Evolutionary conservation across 345 rosid genomes (phyloP), one percentile per base, ranked within the genome.

Genomic region (Nasturtium officinale): DNA sequence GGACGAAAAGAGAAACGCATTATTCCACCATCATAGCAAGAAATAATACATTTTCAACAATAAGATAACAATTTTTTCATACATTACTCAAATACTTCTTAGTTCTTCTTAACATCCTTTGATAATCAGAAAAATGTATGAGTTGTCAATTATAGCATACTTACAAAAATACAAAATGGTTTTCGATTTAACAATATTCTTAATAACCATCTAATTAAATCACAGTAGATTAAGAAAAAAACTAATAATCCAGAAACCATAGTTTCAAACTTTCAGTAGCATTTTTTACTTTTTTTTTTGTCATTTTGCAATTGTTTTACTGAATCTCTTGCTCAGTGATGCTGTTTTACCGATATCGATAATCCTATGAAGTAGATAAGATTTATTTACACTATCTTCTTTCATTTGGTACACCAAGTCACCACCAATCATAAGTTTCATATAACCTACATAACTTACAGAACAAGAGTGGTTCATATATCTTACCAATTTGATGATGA

Each of bases 1-100:
- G 61, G 72, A 38, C 1, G 53, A 66, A 66, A 74, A 50, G 72
- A 59, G 60, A 67, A 48, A 57, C 52, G 18, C 67, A 66, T 66
- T 57, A 74, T 74, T 58, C 53, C 66, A 57, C 73, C 61, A 74
- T 67, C 46, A 58, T 48, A 57, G 43, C 66, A 58, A 37, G 77
- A 59, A 35, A 56, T 65, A 59, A 15, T 54, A 46, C 52, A 65
- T 23, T 45, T 30, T 32, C 20, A 6, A 40, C 5, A 5, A 54
- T 2, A 17, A 9, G 46, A 16, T 20, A 6, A 40, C 46, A 17
- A 12, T 13, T 21, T 3, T 47, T 17, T 9, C 45, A 52, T 23
- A 66, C 15, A 16, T 16, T 29, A 29, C 55, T 50, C 75, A 7
- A 48, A 26, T 71, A 40, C 16, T 37, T 35, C 50, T 12, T 61